Evolutionary conservation across 129 eudicot species (phyloP).

Genomic region (Apium graveolens): DNA sequence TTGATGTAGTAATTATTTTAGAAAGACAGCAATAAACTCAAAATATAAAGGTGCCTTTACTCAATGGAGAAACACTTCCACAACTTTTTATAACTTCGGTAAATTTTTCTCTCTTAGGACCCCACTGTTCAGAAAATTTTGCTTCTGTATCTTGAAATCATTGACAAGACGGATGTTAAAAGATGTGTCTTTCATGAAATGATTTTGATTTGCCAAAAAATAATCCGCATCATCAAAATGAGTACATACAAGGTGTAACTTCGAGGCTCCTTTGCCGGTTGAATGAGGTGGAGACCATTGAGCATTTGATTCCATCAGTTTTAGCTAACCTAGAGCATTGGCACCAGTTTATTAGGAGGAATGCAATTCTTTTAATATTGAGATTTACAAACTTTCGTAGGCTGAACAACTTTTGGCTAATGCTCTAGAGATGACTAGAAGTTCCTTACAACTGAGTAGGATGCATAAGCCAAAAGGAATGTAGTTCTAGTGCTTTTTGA

Average conservation of each 20-base stretch:
- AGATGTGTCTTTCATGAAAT: constrained; percentile 80
- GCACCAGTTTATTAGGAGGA: constrained; percentile 79
- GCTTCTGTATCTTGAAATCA: constrained; percentile 70
- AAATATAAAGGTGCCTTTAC: constrained; percentile 39
- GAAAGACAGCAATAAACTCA: too few species aligned
- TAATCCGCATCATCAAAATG: constrained; percentile 82
- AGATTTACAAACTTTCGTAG: constrained; percentile 92
- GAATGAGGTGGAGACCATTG: constrained; percentile 65
- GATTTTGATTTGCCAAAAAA: constrained; percentile 93
- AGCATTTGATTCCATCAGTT: constrained; percentile 84
- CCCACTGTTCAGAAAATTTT: constrained; percentile 73
- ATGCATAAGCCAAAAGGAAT: constrained; percentile 82
- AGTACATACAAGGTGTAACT: constrained; percentile 80
- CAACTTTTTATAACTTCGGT: constrained; percentile 86
- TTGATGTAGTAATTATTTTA: too few species aligned
- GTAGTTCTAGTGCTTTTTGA: constrained; percentile 94
- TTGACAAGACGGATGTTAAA: constrained; percentile 65
- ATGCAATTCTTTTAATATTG: constrained; percentile 92
- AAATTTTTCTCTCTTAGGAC: constrained; percentile 79
- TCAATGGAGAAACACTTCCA: constrained; percentile 83
- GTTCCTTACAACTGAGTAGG: constrained; percentile 70
- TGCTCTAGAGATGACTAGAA: constrained; percentile 90
- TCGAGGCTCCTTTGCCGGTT: constrained; percentile 76
- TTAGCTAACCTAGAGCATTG: constrained; percentile 79
- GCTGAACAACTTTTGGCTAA: constrained; percentile 88